Conservation (phyloP, 495 filamentous ascomycete species). For the Neurospora cerealis region DNA sequence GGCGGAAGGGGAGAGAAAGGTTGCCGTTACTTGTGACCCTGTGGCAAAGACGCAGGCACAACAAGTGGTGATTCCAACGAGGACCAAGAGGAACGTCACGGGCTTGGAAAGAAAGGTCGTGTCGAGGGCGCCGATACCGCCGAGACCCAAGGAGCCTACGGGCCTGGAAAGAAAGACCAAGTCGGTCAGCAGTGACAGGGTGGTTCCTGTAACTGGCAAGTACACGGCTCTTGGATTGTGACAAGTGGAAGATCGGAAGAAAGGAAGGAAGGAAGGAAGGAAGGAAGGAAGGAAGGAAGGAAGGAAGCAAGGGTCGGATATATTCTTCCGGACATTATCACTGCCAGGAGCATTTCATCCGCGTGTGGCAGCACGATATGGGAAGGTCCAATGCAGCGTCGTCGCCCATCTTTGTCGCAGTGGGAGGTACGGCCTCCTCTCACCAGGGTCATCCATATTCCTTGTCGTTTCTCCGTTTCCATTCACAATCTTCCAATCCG, state of each 20-base stretch:
- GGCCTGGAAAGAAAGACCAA: slow-evolving; percentile 3
- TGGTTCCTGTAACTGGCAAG: slow-evolving; percentile 11
- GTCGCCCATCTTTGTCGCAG: not conserved
- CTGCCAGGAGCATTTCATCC: not conserved
- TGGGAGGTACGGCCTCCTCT: too few species aligned
- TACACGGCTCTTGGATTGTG: slow-evolving; percentile 20
- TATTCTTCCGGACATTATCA: not conserved
- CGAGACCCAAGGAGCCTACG: not conserved
- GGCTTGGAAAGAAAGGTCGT: not conserved
- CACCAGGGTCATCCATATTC: not conserved
- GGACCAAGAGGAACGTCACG: not conserved
- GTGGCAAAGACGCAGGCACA: not conserved
- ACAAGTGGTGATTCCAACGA: not conserved
- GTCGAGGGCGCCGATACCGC: not conserved
- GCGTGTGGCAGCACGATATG: not conserved
- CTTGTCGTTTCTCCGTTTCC: not conserved
- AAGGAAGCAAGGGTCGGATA: not conserved
- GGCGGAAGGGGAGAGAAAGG: not conserved
- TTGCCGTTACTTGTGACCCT: not conserved
- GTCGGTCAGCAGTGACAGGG: not conserved
- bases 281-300: not conserved
- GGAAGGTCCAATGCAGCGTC: not conserved
- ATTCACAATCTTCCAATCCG: not conserved
- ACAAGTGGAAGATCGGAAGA: not conserved
- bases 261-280: not conserved